Evolutionary conservation across 2,329 filamentous ascomycete genomes (phyloP).

Genomic region (Fusarium burgessii): DNA sequence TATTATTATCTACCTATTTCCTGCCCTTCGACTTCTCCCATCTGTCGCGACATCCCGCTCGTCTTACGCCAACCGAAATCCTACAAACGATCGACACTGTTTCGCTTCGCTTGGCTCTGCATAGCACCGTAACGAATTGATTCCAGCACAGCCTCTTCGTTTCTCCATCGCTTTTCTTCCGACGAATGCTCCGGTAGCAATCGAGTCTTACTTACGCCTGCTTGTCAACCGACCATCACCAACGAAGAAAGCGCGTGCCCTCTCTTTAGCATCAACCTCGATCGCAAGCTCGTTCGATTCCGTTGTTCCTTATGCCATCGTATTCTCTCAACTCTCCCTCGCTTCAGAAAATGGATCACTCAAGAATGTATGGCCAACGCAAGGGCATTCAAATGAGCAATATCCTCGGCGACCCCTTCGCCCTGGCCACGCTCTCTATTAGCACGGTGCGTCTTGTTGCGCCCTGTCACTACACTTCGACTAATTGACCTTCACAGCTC

Average conservation of each 20-base stretch:
- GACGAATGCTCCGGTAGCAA: constrained; percentile 49
- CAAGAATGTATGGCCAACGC: constrained; percentile 67
- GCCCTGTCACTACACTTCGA: not conserved
- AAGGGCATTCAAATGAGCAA: constrained; percentile 82
- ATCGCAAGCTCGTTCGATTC: constrained; percentile 21
- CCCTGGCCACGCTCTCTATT: constrained; percentile 93
- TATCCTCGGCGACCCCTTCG: constrained; percentile 96
- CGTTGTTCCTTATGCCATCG: constrained; percentile 72
- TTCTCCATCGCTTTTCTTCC: constrained; percentile 19
- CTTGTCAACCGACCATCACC: constrained; percentile 12
- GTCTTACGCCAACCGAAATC: constrained; percentile 27
- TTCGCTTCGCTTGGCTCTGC: constrained; percentile 24
- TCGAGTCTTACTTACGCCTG: constrained; percentile 32
- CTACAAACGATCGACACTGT: constrained; percentile 33
- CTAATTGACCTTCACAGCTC: constrained; percentile 67
- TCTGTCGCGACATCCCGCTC: constrained; percentile 15
- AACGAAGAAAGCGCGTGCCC: constrained; percentile 30
- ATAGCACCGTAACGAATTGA: constrained; percentile 4
- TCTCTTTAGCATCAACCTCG: constrained; percentile 15
- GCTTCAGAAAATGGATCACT: constrained; percentile 83
- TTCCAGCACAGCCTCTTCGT: constrained; percentile 32
- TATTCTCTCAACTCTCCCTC: constrained; percentile 81
- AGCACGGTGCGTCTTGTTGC: constrained; percentile 74
- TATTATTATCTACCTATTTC: constrained; percentile 36
- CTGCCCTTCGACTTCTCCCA: constrained; percentile 32